Evolutionary conservation across 108 stramenopile species (phyloP).

Genomic region (Epithemia pelagica): DNA sequence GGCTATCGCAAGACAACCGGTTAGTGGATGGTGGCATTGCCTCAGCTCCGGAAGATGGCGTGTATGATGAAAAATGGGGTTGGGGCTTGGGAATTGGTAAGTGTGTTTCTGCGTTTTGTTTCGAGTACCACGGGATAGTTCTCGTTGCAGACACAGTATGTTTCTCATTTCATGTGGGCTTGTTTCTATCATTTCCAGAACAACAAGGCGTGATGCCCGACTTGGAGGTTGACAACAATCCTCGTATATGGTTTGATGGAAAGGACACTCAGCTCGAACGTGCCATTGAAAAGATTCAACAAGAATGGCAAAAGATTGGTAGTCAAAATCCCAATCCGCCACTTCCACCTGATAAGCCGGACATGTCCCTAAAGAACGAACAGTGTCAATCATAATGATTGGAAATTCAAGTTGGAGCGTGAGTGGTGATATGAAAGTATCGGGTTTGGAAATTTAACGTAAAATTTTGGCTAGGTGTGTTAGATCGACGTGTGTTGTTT

Average conservation of each 20-base stretch:
- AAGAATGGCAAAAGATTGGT: not conserved
- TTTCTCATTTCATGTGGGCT: not conserved
- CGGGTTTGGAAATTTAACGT: no score
- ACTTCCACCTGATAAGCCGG: not conserved
- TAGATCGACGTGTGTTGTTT: no score
- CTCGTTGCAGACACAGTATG: no score
- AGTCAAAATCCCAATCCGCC: not conserved
- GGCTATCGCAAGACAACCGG: constrained; percentile 59
- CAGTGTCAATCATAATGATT: no score
- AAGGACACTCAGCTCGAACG: constrained; percentile 48
- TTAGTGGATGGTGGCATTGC: constrained; percentile 75
- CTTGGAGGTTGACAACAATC: constrained; percentile 73
- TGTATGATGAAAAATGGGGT: constrained; percentile 57
- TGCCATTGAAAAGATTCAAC: constrained; percentile 37
- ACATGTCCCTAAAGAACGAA: not conserved
- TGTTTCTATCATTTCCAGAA: no score
- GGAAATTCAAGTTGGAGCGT: no score
- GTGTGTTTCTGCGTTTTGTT: no score
- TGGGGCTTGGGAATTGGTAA: constrained; percentile 62
- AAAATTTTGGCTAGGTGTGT: no score
- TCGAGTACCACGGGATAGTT: no score
- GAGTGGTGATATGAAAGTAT: no score
- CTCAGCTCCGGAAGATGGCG: constrained; percentile 53
- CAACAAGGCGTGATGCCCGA: constrained; percentile 64
- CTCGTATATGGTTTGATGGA: constrained; percentile 41